Evolutionary conservation across 495 filamentous ascomycete species (phyloP), one percentile per base, ranked within the genome.

Genomic region (Cercophora sp.): DNA sequence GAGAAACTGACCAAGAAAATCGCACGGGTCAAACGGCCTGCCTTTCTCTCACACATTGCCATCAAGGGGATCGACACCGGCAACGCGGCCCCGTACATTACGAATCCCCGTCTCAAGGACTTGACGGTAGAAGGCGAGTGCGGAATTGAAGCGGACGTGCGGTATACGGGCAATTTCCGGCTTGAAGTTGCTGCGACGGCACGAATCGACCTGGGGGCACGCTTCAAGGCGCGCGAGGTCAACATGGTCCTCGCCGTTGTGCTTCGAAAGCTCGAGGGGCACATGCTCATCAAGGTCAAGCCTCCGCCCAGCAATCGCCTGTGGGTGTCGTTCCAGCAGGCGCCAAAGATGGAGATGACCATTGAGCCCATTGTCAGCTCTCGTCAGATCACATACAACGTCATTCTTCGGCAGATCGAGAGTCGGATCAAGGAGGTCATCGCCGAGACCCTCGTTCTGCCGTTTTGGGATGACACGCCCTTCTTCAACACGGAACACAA

Each of bases 1-100:
- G 79, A 81, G 32, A 96, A 96, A 75, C 89, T 98, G 56, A 88
- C 85, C 8, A 96, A 96, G 73, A 98, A 98, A 70, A 97, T 98
- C 24, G 83, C 92, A 4, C 83, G 93, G 19, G 93, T 96, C 31
- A 91, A 91, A 55, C 91, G 90, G 57, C 93, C 93, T 0, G 84
- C 86, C 8, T 96, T 97, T 54, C 80, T 98, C 29, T 89, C 86
- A 49, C 82, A 83, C 48, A 83, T 98, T 42, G 80, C 78, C 13
- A 73, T 98, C 9, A 87, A 85, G 59, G 84, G 78, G 47, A 89
- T 98, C 44, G 82, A 93, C 57, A 87, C 94, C 59, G 93, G 93
- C 0, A 84, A 93, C 61, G 82, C 85, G 1, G 88, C 92, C 5
- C 93, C 93, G 0, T 87, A 88, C 51, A 83, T 98, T 54, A 96